phyloP scores from a whole-genome alignment of 148 eudicot species.

The Agrostemma githago region DNA sequence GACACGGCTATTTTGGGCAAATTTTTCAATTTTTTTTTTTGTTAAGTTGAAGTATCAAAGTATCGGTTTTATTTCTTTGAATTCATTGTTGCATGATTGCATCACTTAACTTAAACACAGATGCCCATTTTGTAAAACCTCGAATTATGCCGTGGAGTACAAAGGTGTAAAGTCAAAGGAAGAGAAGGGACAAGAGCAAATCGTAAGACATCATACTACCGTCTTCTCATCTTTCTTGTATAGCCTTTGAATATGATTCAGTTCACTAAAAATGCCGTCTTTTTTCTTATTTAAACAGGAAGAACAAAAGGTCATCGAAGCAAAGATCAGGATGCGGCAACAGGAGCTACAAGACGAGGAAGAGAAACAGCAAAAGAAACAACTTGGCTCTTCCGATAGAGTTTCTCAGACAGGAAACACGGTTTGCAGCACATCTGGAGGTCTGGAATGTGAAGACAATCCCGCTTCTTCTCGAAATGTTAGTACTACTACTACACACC shows the following conservation, averaged over 20 bases:
- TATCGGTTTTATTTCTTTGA: neutral
- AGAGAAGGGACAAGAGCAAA: slow-evolving; percentile 87
- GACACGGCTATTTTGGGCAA: no score
- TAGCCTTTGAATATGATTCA: slow-evolving; percentile 1
- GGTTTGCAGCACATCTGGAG: slow-evolving; percentile 52
- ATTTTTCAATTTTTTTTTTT: no score
- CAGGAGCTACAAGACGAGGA: slow-evolving; percentile 84
- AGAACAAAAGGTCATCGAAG: slow-evolving; percentile 96
- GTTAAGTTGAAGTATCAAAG: no score
- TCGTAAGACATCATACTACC: slow-evolving; percentile 46
- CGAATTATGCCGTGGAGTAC: slow-evolving; percentile 95
- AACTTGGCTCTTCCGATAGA: slow-evolving; percentile 45
- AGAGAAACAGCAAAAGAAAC: slow-evolving; percentile 50
- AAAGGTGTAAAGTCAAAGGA: slow-evolving; percentile 90
- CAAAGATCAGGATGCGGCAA: slow-evolving; percentile 95
- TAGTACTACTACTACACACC: slow-evolving; percentile 29
- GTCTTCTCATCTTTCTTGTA: neutral
- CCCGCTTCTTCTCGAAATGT: slow-evolving; percentile 34
- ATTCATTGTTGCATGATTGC: neutral
- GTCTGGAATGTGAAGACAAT: slow-evolving; percentile 59
- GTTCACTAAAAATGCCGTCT: slow-evolving; percentile 6
- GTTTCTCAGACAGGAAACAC: slow-evolving; percentile 37
- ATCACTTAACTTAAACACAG: slow-evolving; percentile 56
- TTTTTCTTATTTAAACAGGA: slow-evolving; percentile 43
- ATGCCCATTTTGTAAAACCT: slow-evolving; percentile 94